Percentiles rank a stretch among this genome's conserved stretches.
Evolutionary conservation across 768 basidiomycete species (phyloP).

Genomic region (Leccinum truebloodii): DNA sequence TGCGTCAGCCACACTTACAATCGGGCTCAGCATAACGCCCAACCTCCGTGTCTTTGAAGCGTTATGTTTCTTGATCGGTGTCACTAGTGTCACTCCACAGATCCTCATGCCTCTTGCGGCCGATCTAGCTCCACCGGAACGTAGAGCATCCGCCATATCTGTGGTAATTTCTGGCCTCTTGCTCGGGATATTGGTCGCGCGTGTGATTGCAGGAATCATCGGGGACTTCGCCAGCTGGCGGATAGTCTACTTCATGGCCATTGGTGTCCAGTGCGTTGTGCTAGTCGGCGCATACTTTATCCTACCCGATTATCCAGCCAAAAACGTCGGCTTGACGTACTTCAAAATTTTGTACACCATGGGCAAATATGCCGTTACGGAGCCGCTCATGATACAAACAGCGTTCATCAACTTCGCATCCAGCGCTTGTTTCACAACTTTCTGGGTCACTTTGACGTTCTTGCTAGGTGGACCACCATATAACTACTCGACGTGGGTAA

Average conservation of each 20-base stretch:
- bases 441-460: slow-evolving; percentile 82
- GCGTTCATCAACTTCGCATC: slow-evolving; percentile 59
- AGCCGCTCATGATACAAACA: slow-evolving; percentile 75
- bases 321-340: slow-evolving; percentile 66
- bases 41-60: slow-evolving; percentile 61
- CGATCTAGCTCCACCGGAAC: slow-evolving; percentile 76
- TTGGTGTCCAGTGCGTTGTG: slow-evolving; percentile 66
- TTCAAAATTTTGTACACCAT: slow-evolving; percentile 70
- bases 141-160: slow-evolving; percentile 73
- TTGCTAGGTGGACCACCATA: slow-evolving; percentile 77
- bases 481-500: slow-evolving; percentile 63
- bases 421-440: slow-evolving; percentile 59
- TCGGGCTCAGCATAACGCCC: slow-evolving; percentile 68
- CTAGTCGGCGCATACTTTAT: slow-evolving; percentile 58
- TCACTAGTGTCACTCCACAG: slow-evolving; percentile 71
- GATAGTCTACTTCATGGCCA: slow-evolving; percentile 76
- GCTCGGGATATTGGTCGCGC: slow-evolving; percentile 71
- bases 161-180: slow-evolving; percentile 70
- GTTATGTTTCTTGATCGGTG: slow-evolving; percentile 71
- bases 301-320: slow-evolving; percentile 85
- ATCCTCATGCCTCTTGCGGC: slow-evolving; percentile 76
- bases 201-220: slow-evolving; percentile 75
- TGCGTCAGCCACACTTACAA: slow-evolving; percentile 56
- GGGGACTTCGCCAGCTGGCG: slow-evolving; percentile 72
- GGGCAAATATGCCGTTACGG: slow-evolving; percentile 73